These are phyloP conservation scores for Trametopsis cervina DNA, from an alignment of 768 basidiomycete genomes.

Conservation along the genomic window DNA sequence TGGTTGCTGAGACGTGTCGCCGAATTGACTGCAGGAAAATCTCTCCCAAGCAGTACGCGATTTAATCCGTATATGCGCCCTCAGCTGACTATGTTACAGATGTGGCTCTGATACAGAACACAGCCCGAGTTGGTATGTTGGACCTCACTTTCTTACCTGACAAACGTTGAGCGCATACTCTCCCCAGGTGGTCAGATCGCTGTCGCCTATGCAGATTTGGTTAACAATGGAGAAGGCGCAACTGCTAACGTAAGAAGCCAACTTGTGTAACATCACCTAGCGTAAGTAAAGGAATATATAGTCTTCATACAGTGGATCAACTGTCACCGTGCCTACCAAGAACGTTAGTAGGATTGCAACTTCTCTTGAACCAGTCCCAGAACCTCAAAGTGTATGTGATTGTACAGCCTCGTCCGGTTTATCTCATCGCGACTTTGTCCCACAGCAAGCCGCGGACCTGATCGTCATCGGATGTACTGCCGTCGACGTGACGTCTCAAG, in stretches of 20 bases:
- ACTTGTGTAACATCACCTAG: background rate
- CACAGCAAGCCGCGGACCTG: conserved; percentile 38
- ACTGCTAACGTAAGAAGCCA: background rate
- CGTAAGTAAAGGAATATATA: background rate
- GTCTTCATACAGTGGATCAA: background rate
- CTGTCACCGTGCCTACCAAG: background rate
- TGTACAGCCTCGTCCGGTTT: background rate
- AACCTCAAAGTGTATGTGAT: background rate
- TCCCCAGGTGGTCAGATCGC: conserved; percentile 70
- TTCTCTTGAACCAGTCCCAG: no score
- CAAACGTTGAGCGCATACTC: background rate
- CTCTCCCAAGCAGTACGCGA: conserved; percentile 61
- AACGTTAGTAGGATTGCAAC: no score
- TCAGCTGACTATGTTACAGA: conserved; percentile 35
- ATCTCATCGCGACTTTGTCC: background rate
- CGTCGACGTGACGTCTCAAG: conserved; percentile 73
- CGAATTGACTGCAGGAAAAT: conserved; percentile 72
- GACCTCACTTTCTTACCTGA: background rate
- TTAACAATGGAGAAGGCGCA: conserved; percentile 1
- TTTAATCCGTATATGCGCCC: background rate
- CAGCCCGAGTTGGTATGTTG: conserved; percentile 73
- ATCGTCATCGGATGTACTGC: conserved; percentile 84
- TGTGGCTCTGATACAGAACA: conserved; percentile 85
- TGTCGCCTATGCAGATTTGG: conserved; percentile 58
- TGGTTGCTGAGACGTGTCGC: conserved; percentile 84